Evolutionary conservation across 2,329 filamentous ascomycete species (phyloP), one percentile per base, ranked within the genome.

Genomic region (Verticillium dahliae): DNA sequence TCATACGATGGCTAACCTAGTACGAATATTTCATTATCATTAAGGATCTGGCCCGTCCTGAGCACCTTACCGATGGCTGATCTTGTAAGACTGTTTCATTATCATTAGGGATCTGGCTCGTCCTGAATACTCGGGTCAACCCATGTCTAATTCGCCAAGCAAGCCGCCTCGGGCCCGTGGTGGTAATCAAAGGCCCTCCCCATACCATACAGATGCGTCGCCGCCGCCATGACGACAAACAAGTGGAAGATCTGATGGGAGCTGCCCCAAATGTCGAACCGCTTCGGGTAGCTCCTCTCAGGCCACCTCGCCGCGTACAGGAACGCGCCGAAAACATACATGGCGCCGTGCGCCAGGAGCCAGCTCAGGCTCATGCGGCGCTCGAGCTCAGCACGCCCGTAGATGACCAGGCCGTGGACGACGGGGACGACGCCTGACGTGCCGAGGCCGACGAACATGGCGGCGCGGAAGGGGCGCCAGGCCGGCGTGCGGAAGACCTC

Each of bases 161-260:
- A 52, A n/a, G 11, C 10, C n/a, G 15, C 45, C 45, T 11, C 45
- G 7, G 13, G 11, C 1, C 54, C 54, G 74, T 97, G 92, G 70
- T 91, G 87, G 71, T 90, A 89, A 75, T 97, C 91, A 76, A 97
- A 97, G 4, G 93, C 93, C 74, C 86, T 89, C 35, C 90, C 72
- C 76, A 98, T 82, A 57, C 91, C 93, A 59, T 87, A 87, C 63
- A 98, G 79, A 78, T 99, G 95, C 31, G 89, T 85, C 1, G 85
- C 83, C 0, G 92, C 94, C 0, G 95, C 95, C 63, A 92, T 74
- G 15, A 98, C 80, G 34, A 99, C 93, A 65, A 95, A 83, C 45
- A 96, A 79, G 77, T 99, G 95, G 74, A 99, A 99, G 66, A 99
- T 90, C 77, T 99, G 95, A 75, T 99, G 95, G 22, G 92, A 97